phyloP scores from a whole-genome alignment of 2,329 filamentous ascomycete genomes.

The Hypoxylon sp. region DNA sequence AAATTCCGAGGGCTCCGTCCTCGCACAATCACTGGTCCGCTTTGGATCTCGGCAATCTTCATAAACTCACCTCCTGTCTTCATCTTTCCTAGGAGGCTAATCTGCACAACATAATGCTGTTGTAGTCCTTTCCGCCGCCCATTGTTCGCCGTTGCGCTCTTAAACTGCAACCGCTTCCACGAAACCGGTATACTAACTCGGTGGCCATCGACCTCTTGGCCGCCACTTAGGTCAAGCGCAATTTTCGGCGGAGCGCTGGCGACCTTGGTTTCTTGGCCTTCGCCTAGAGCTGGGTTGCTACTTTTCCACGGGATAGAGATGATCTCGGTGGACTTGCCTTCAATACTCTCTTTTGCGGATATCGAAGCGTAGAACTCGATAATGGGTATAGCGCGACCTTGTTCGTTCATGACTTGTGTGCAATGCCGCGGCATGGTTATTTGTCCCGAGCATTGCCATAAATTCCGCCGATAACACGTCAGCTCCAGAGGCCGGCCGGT shows the following conservation, averaged over 20 bases:
- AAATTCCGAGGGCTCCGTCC: slow-evolving; percentile 95
- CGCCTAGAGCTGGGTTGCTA: slow-evolving; percentile 68
- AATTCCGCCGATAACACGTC: slow-evolving; percentile 93
- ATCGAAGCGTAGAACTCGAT: slow-evolving; percentile 86
- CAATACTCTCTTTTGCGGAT: slow-evolving; percentile 90
- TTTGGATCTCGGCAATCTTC: slow-evolving; percentile 86
- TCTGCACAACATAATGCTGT: slow-evolving; percentile 92
- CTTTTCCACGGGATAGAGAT: slow-evolving; percentile 98
- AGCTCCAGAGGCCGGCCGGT: slow-evolving; percentile 78
- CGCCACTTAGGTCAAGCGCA: slow-evolving; percentile 68
- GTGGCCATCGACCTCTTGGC: slow-evolving; percentile 82
- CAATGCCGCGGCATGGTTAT: slow-evolving; percentile 82
- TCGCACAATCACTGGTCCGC: slow-evolving; percentile 94
- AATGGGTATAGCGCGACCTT: slow-evolving; percentile 82
- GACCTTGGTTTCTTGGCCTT: slow-evolving; percentile 64
- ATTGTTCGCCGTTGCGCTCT: slow-evolving; percentile 97
- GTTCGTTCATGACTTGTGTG: slow-evolving; percentile 78
- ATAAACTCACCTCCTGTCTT: slow-evolving; percentile 74
- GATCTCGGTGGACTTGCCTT: slow-evolving; percentile 92
- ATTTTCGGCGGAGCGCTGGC: slow-evolving; percentile 68
- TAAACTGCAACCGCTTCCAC: slow-evolving; percentile 96
- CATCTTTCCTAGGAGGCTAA: slow-evolving; percentile 86
- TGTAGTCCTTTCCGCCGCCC: slow-evolving; percentile 93
- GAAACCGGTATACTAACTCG: slow-evolving; percentile 86
- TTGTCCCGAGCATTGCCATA: slow-evolving; percentile 94